phyloP scores from a whole-genome alignment of 2,329 filamentous ascomycete genomes.

The Colletotrichum sp. region DNA sequence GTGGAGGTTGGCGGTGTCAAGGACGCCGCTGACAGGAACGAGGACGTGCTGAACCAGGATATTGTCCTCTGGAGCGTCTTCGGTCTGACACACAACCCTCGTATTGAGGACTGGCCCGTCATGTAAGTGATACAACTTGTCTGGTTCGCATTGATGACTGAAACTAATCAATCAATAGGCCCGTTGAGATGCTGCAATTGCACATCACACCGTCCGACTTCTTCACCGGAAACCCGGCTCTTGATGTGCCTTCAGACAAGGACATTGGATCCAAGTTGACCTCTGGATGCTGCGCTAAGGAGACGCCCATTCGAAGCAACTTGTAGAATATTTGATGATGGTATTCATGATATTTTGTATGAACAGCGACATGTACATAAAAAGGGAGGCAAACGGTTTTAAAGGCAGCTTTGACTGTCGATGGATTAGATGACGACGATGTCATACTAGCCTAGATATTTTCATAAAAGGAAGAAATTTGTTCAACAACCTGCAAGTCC shows the following conservation, averaged over 20 bases:
- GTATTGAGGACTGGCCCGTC: constrained; percentile 64
- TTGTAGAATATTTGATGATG: neutral
- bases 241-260: constrained; percentile 48
- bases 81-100: constrained; percentile 60
- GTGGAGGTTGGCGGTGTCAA: constrained; percentile 23
- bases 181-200: constrained; percentile 56
- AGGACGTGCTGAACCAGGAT: constrained; percentile 53
- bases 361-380: neutral
- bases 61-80: constrained; percentile 53
- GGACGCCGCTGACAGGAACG: constrained; percentile 39
- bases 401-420: neutral
- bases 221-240: constrained; percentile 51
- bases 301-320: neutral
- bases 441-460: neutral
- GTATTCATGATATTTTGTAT: neutral
- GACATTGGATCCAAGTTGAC: constrained; percentile 26
- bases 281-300: neutral
- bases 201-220: constrained; percentile 52
- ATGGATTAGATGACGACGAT: neutral
- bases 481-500: neutral
- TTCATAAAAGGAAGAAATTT: neutral
- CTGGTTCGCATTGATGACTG: accelerated
- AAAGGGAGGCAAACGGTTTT: neutral
- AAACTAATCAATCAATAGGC: constrained; percentile 37
- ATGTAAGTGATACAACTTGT: constrained; percentile 49